Conservation (phyloP, 306 rosid species). For the Malus sylvestris region DNA sequence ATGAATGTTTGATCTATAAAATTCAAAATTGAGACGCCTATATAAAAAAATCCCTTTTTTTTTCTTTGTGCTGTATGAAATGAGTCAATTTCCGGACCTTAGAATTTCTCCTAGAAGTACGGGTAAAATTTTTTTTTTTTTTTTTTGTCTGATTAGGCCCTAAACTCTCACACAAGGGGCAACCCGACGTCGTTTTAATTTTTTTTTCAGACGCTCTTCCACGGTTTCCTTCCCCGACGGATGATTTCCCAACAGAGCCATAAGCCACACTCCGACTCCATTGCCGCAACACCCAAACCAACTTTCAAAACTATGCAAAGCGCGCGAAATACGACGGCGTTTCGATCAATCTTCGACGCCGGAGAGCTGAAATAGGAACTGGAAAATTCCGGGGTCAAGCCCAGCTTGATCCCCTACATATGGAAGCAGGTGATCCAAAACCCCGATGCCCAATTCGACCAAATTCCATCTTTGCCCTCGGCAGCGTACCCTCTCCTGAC, state of each 20-base stretch:
- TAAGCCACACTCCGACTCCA: not conserved
- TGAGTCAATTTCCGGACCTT: too few relatives aligned
- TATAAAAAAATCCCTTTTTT: too few relatives aligned
- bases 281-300: not conserved
- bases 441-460: conserved; percentile 34
- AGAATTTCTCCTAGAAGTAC: too few relatives aligned
- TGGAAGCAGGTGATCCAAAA: conserved; percentile 62
- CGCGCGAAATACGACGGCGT: conserved; percentile 32
- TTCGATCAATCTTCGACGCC: conserved; percentile 74
- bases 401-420: conserved; percentile 49
- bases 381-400: conserved; percentile 36
- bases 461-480: conserved; percentile 62
- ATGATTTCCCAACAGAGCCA: not conserved
- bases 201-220: too few relatives aligned
- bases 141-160: too few relatives aligned
- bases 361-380: conserved; percentile 49
- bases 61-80: too few relatives aligned
- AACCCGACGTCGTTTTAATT: too few relatives aligned
- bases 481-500: conserved; percentile 53
- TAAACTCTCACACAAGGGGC: too few relatives aligned
- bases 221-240: not conserved
- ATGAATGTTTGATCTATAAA: too few relatives aligned
- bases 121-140: too few relatives aligned
- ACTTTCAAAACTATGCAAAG: not conserved
- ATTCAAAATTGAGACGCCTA: too few relatives aligned